Base-by-base conservation (phyloP, 768 basidiomycete genomes). In the Pleurotus pulmonarius region DNA sequence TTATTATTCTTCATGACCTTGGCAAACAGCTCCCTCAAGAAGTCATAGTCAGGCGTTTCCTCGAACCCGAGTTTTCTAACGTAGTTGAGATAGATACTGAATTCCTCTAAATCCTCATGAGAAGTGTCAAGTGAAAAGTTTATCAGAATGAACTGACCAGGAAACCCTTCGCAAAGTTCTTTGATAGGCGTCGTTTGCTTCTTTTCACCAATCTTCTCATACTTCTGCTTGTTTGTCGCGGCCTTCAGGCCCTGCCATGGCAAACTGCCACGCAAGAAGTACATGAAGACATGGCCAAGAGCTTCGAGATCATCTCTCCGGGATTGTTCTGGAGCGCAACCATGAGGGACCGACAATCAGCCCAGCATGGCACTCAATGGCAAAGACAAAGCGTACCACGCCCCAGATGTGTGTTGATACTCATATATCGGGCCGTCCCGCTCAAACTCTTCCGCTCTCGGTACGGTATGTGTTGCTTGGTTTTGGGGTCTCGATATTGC, bases 191-290 rank as follows among this genome's bases (percentile, higher is more conserved):
- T 98, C 12, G 90, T 91, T 76, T 98, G 97, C 81, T 94, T 99
- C 88, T 99, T 99, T 80, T 99, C 96, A 60, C 96, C 96, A 70
- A 99, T 99, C 81, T 98, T 99, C 80, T 99, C 96, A 76, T 99
- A 99, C 80, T 98, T 93, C 72, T 98, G 97, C 78, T 99, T 99
- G 80, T 99, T 98, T 49, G 95, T 99, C 25, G 97, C 97, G 34
- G 97, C 97, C 75, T 98, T 98, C 57, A 99, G 83, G 56, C 97
- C 97, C 69, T 99, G 97, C 97, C 97, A 99, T 20, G 97, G 97
- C 53, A 99, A 69, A 64, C 94, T 96, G 18, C 97, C 97, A 53
- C 97, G 85, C 51, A 98, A 73, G 75, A 99, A 98, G 77, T 99
- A 99, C 92, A 99, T 97, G 78, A 99, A 99, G 63, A 99, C 97